Conservation (phyloP, 108 stramenopile genomes). For the Nannochloropsis granulata region DNA sequence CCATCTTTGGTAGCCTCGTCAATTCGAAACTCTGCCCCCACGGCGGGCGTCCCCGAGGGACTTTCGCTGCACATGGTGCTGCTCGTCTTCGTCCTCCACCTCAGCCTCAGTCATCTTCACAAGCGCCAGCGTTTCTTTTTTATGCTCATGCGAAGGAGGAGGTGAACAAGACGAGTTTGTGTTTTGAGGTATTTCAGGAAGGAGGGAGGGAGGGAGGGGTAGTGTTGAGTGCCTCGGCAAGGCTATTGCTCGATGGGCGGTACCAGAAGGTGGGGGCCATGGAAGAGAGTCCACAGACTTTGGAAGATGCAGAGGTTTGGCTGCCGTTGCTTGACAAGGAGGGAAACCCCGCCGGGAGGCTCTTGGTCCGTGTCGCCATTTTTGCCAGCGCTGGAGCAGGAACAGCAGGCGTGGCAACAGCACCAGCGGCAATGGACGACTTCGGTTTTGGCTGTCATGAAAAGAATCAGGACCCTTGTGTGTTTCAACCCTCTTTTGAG, state of each 20-base stretch:
- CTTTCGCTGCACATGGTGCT: background rate
- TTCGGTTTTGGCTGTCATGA: background rate
- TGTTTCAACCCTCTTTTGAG: background rate
- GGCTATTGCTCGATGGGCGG: background rate
- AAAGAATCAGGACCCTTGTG: background rate
- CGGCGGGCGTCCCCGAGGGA: background rate
- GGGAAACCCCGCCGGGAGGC: background rate
- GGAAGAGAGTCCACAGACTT: background rate
- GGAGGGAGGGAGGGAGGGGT: background rate
- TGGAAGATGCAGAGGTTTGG: background rate
- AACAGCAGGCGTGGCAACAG: background rate
- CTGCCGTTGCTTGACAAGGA: background rate
- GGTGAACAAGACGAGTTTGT: background rate
- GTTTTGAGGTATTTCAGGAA: background rate
- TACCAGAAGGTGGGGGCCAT: background rate
- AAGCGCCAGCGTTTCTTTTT: background rate
- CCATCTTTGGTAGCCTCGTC: background rate
- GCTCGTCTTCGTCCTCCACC: background rate
- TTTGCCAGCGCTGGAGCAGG: background rate
- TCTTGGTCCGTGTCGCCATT: background rate
- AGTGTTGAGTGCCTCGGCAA: background rate
- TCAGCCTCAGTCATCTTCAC: background rate
- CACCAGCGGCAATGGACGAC: background rate
- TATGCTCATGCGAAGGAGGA: background rate
- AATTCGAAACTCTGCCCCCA: background rate